Evolutionary conservation across 441 rosid genomes (phyloP).

Genomic region (Pelargonium myrrhifolium): DNA sequence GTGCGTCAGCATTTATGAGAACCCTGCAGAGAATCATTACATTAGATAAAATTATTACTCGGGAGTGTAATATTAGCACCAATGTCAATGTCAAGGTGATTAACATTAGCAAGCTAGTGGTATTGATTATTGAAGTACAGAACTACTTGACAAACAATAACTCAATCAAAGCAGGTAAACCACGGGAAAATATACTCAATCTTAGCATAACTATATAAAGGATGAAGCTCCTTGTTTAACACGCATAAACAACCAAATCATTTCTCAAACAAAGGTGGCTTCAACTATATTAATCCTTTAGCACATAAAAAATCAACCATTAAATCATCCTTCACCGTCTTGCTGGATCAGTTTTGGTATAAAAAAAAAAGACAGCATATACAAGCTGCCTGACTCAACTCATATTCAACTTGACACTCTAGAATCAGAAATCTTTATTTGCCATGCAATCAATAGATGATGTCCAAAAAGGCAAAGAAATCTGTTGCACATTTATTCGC

Average conservation of each 20-base stretch:
- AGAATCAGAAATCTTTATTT: not conserved
- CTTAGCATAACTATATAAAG: not conserved
- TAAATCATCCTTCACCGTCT: not conserved
- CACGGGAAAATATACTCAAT: not conserved
- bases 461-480: not conserved
- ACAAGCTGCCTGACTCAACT: not conserved
- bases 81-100: not conserved
- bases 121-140: not conserved
- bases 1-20: constrained; percentile 86
- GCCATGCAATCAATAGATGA: not conserved
- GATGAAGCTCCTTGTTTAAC: not conserved
- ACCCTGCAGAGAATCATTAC: constrained; percentile 51
- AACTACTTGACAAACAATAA: not conserved
- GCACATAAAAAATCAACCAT: not conserved
- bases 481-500: not conserved
- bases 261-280: not conserved
- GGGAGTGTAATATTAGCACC: not conserved
- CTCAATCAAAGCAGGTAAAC: not conserved
- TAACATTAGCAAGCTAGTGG: not conserved
- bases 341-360: not conserved
- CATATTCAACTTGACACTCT: not conserved
- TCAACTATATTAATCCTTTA: not conserved
- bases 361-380: not conserved
- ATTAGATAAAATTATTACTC: constrained; percentile 15
- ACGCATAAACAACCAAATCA: not conserved